Base-by-base conservation (phyloP, 2,329 filamentous ascomycete genomes). In the Sporothrix globosa region DNA sequence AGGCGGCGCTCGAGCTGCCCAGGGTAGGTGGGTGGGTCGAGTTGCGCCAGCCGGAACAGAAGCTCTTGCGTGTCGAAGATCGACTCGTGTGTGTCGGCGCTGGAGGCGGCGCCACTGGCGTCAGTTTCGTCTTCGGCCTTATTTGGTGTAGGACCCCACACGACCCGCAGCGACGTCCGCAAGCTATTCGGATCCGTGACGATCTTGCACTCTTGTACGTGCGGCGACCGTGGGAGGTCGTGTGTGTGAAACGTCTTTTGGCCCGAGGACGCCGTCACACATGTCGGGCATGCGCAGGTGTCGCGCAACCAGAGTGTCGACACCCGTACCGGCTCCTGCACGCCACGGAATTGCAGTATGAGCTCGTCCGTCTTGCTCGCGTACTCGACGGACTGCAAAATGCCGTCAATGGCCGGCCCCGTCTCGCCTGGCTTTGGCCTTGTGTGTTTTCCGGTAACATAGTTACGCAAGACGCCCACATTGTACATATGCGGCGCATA, bases 171-270 rank as follows among this genome's bases (percentile, higher is more conserved):
- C 19, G 46, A 53, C 61, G 30, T 41, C 54, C 13, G 69, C 50
- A n/a, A n/a, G 1, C 30, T 21, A 9, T 41, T 41, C 14, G 24
- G 41, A 13, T 56, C 41, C 9, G 61, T 52, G 27, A 52, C 4
- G 1, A 53, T 41, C 13, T 21, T 3, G 6, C 41, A 66, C 2
- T 41, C 11, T 17, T 65, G 19, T 2, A 74, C 66, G 4, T 2
- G n/a, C 13, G 74, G 75, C 2, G 4, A 21, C 11, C 34, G 41
- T 0, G 89, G 87, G 54, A 93, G 89, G 67, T 92, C 88, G 24
- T 83, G 82, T 0, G 88, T 89, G 69, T 86, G 85, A 78, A 92
- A 92, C 50, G 82, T 81, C 79, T 90, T 90, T 76, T 91, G 88
- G 54, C 82, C 84, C 19, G 87, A 88, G 54, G 85, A 84, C 3